phyloP scores from a whole-genome alignment of 1,284 basidiomycete genomes.

The Coniferiporia sulphurascens region DNA sequence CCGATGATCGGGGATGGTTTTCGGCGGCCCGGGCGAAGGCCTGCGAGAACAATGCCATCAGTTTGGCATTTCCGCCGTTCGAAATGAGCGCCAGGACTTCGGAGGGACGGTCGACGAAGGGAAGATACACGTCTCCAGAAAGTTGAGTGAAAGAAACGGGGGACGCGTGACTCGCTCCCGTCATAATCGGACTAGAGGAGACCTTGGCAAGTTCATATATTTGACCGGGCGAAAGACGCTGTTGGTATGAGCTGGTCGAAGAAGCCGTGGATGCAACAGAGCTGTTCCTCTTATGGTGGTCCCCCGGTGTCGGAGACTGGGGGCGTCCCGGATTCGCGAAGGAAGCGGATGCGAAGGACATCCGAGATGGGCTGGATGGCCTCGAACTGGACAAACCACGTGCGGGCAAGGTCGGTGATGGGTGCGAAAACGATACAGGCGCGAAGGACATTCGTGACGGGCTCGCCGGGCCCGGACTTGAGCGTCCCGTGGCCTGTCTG shows the following conservation, averaged over 20 bases:
- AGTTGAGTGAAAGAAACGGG: conserved; percentile 65
- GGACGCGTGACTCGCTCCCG: conserved; percentile 19
- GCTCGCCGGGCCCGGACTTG: neutral
- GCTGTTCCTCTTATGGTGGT: neutral
- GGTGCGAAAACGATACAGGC: neutral
- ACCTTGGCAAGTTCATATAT: conserved; percentile 60
- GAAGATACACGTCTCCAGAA: conserved; percentile 64
- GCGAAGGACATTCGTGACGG: neutral
- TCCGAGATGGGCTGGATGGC: conserved; percentile 2
- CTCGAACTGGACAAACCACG: neutral
- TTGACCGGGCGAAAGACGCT: conserved; percentile 58
- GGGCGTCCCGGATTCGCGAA: neutral
- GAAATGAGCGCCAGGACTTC: conserved; percentile 63
- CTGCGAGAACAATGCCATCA: conserved; percentile 66
- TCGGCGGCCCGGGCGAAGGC: conserved; percentile 43
- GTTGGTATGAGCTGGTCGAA: conserved; percentile 31
- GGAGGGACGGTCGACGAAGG: conserved; percentile 67
- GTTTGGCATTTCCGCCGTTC: conserved; percentile 54
- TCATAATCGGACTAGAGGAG: conserved; percentile 43
- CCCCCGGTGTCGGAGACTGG: neutral
- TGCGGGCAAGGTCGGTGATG: neutral
- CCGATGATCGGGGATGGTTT: conserved; percentile 23
- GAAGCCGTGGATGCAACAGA: conserved; percentile 25
- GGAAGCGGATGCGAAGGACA: conserved; percentile 5
- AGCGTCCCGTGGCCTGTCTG: neutral